Conservation (phyloP, 2,329 filamentous ascomycete species). For the Lasiodiplodia hormozganensis region DNA sequence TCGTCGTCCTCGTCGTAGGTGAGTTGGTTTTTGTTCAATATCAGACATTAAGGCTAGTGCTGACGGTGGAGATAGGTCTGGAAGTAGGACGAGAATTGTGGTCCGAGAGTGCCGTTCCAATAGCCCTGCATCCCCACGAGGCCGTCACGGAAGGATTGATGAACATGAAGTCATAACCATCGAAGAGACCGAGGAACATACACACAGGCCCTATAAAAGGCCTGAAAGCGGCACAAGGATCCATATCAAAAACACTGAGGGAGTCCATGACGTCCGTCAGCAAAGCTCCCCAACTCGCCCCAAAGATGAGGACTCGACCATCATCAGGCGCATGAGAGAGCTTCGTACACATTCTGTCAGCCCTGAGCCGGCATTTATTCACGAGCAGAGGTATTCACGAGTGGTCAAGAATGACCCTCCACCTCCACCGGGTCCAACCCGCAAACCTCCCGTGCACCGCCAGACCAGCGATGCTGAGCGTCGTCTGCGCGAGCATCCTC, state of each 20-base stretch:
- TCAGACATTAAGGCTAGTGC: not conserved
- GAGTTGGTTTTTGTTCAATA: not conserved
- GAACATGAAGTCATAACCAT: constrained; percentile 32
- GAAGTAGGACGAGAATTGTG: constrained; percentile 22
- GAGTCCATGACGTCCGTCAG: constrained; percentile 35
- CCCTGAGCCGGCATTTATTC: not conserved
- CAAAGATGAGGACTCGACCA: constrained; percentile 22
- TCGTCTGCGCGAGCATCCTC: constrained; percentile 39
- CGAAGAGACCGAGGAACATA: constrained; percentile 33
- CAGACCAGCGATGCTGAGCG: constrained; percentile 34
- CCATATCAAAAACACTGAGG: constrained; percentile 30
- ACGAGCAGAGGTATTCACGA: constrained; percentile 7
- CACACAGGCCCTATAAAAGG: constrained; percentile 36
- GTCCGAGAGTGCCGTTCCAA: constrained; percentile 3
- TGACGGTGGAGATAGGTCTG: constrained; percentile 22
- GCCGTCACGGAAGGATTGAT: constrained; percentile 36
- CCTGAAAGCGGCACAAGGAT: constrained; percentile 36
- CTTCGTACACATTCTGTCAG: not conserved
- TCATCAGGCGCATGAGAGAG: constrained; percentile 12
- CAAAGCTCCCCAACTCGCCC: not conserved
- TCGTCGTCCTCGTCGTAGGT: constrained; percentile 38
- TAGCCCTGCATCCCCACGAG: constrained; percentile 32
- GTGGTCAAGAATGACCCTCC: not conserved
- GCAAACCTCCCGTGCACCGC: not conserved
- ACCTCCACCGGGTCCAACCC: not conserved